Evolutionary conservation across 1,284 basidiomycete genomes (phyloP).

Genomic region (Afroboletus lepidellus): DNA sequence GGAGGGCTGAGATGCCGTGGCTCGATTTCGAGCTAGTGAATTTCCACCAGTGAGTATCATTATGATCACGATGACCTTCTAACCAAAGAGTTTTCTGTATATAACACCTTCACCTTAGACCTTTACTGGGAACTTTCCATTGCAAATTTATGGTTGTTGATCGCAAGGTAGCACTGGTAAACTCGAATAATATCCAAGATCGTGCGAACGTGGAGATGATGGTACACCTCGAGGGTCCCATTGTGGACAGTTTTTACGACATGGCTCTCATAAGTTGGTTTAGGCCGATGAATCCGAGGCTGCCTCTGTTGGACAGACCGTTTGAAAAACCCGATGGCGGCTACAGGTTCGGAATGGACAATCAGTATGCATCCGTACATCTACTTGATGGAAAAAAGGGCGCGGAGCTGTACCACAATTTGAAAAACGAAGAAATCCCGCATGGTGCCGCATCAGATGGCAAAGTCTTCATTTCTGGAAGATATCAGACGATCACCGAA

Average conservation of each 20-base stretch:
- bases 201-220: conserved; percentile 70
- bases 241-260: conserved; percentile 75
- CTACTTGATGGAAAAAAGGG: conserved; percentile 32
- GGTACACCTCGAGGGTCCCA: conserved; percentile 64
- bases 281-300: conserved; percentile 53
- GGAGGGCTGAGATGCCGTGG: conserved; percentile 56
- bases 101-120: conserved; percentile 42
- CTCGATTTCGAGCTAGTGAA: conserved; percentile 63
- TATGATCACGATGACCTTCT: too few relatives aligned
- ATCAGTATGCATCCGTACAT: conserved; percentile 39
- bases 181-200: conserved; percentile 77
- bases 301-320: conserved; percentile 45
- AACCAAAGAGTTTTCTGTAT: not conserved
- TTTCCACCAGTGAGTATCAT: conserved; percentile 42
- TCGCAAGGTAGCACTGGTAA: conserved; percentile 68
- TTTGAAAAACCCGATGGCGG: conserved; percentile 22
- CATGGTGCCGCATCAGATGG: conserved; percentile 5
- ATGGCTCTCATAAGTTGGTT: conserved; percentile 69
- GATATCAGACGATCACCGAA: conserved; percentile 36
- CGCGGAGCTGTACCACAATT: conserved; percentile 26
- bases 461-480: conserved; percentile 29
- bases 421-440: conserved; percentile 17
- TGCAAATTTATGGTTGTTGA: conserved; percentile 78
- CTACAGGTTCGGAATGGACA: conserved; percentile 52
- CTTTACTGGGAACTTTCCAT: conserved; percentile 74